Percentiles rank a stretch among this genome's conserved stretches.
Conservation (phyloP, 2,329 filamentous ascomycete genomes). For the Beauveria sp. region DNA sequence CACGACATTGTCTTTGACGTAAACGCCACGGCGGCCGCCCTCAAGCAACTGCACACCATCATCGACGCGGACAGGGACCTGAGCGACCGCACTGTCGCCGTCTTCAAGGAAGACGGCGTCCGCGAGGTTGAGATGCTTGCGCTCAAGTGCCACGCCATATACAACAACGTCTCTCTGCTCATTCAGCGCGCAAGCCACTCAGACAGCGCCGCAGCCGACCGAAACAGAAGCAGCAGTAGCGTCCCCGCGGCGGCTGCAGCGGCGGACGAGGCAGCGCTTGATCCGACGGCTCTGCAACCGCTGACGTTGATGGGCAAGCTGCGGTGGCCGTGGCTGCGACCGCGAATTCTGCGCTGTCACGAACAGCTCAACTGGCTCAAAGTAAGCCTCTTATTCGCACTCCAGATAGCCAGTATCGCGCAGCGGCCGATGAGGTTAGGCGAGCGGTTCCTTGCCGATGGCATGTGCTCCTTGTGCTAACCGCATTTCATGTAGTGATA, state of each 20-base stretch:
- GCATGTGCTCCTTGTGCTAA: neutral
- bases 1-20: slow-evolving; percentile 8
- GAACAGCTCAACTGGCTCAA: slow-evolving; percentile 4
- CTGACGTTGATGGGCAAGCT: neutral
- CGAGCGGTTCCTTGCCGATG: neutral
- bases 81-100: neutral
- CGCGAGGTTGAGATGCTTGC: slow-evolving; percentile 1
- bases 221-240: neutral
- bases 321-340: slow-evolving; percentile 2
- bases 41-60: slow-evolving; percentile 4
- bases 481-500: neutral
- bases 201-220: neutral
- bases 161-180: neutral
- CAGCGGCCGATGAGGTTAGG: neutral
- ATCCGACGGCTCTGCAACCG: neutral
- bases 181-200: neutral
- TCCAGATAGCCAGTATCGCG: neutral
- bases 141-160: neutral
- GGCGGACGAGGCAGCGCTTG: neutral
- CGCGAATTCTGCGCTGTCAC: neutral
- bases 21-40: neutral
- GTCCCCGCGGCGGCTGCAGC: too few relatives aligned
- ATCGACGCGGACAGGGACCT: neutral
- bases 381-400: neutral
- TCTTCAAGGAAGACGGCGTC: slow-evolving; percentile 10